Percentiles rank a stretch among this genome's conserved stretches.
Evolutionary conservation across 108 stramenopile genomes (phyloP).

Genomic region (Fragilariopsis cylindrus): DNA sequence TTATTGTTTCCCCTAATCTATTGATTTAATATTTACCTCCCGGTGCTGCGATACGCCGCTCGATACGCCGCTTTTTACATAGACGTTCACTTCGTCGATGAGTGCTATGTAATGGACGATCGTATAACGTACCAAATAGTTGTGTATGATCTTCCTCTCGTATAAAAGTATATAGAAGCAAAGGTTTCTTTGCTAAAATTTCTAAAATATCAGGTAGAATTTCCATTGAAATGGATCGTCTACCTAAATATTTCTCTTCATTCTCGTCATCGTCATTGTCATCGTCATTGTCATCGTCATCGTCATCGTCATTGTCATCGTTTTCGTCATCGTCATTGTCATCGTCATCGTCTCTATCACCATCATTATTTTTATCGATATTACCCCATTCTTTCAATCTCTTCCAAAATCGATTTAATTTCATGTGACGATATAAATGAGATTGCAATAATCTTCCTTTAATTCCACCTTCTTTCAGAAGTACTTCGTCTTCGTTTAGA

Average conservation of each 20-base stretch:
- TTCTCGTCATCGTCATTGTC: no score
- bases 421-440: background rate
- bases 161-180: background rate
- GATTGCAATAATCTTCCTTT: slow-evolving; percentile 1
- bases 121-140: background rate
- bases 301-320: no score
- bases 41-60: no score
- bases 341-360: no score
- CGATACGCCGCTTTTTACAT: background rate
- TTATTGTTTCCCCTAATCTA: background rate
- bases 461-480: background rate
- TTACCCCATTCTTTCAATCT: background rate
- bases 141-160: background rate
- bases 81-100: background rate
- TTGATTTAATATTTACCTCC: no score
- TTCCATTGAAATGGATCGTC: background rate
- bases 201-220: background rate
- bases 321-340: no score
- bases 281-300: no score
- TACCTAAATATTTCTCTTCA: no score
- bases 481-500: background rate
- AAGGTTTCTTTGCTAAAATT: slow-evolving; percentile 3
- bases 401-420: slow-evolving; percentile 1
- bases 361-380: no score
- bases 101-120: background rate